Evolutionary conservation across 805 yeast species (phyloP).

Genomic region (Zygotorulaspora chibaensis): DNA sequence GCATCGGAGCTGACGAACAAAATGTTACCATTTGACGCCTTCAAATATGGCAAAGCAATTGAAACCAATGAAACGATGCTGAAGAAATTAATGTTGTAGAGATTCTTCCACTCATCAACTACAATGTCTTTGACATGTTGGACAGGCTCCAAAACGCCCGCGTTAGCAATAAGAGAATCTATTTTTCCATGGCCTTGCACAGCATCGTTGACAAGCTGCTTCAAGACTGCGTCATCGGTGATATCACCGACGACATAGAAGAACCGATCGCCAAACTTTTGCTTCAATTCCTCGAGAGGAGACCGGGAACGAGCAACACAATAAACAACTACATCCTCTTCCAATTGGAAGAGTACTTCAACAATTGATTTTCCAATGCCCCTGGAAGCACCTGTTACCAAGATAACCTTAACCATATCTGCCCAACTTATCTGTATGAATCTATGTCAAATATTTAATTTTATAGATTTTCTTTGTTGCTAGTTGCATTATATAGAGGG

Average conservation of each 20-base stretch:
- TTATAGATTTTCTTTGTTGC: too few species aligned
- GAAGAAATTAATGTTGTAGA: slow-evolving; percentile 76
- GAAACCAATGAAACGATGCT: slow-evolving; percentile 60
- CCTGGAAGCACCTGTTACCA: slow-evolving; percentile 63
- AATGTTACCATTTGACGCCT: slow-evolving; percentile 52
- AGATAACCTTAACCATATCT: slow-evolving; percentile 32
- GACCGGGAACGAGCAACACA: slow-evolving; percentile 61
- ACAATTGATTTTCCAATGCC: slow-evolving; percentile 83
- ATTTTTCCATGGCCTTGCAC: slow-evolving; percentile 50
- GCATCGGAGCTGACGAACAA: slow-evolving; percentile 93
- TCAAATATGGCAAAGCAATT: slow-evolving; percentile 53
- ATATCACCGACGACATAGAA: slow-evolving; percentile 59
- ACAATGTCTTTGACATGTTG: slow-evolving; percentile 40
- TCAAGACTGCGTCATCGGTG: slow-evolving; percentile 34
- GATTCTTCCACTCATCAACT: slow-evolving; percentile 52
- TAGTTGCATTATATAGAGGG: too few species aligned
- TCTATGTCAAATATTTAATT: too few species aligned
- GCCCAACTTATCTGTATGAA: slow-evolving; percentile 13
- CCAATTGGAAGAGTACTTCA: slow-evolving; percentile 40
- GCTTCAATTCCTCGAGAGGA: slow-evolving; percentile 42
- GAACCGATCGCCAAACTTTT: slow-evolving; percentile 48
- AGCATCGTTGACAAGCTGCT: slow-evolving; percentile 43
- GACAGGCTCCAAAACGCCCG: slow-evolving; percentile 83
- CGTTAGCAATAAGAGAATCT: slow-evolving; percentile 68
- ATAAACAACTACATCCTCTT: slow-evolving; percentile 49